Percentiles rank a stretch among this genome's conserved stretches.
These are phyloP conservation scores for Starmerella potacharoeniae DNA, from an alignment of 805 yeast species.

Conservation along the genomic window DNA sequence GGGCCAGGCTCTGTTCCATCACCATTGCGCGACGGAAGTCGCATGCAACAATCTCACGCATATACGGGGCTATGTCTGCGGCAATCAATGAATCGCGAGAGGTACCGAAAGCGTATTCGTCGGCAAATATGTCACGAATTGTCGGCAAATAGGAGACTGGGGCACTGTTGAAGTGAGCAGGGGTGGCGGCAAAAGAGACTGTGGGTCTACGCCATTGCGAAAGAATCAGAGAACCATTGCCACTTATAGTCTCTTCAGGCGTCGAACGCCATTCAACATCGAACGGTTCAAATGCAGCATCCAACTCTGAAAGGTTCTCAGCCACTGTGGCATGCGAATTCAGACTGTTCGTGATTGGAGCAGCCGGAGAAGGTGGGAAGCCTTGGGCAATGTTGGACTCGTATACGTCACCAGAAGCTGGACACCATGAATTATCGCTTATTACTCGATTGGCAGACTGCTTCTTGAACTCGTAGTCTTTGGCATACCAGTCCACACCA, in stretches of 20 bases:
- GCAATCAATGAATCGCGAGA: neutral
- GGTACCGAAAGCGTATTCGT: conserved; percentile 7
- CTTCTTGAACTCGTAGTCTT: conserved; percentile 16
- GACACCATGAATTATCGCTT: conserved; percentile 20
- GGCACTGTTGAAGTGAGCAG: neutral
- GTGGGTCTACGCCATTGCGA: conserved; percentile 8
- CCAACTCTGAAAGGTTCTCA: neutral
- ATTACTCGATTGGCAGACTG: conserved; percentile 15
- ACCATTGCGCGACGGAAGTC: conserved; percentile 17
- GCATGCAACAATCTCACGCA: conserved; percentile 25
- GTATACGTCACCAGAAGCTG: neutral
- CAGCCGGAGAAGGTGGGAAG: neutral
- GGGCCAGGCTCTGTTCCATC: conserved; percentile 1
- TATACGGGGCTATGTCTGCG: conserved; percentile 21
- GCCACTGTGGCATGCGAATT: conserved; percentile 6
- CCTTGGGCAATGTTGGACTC: neutral
- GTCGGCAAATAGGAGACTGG: conserved; percentile 2
- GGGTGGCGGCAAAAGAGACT: neutral
- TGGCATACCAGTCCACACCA: conserved; percentile 28
- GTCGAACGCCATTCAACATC: neutral
- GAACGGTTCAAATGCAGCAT: neutral
- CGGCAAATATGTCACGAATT: conserved; percentile 9
- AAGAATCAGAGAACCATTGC: neutral
- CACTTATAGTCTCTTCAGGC: conserved; percentile 14
- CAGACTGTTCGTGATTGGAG: neutral